A percentile compares a stretch with the other conserved stretches of the same genome.
Conservation (phyloP, 208 protist genomes). For the Herpetomonas tarakana region DNA sequence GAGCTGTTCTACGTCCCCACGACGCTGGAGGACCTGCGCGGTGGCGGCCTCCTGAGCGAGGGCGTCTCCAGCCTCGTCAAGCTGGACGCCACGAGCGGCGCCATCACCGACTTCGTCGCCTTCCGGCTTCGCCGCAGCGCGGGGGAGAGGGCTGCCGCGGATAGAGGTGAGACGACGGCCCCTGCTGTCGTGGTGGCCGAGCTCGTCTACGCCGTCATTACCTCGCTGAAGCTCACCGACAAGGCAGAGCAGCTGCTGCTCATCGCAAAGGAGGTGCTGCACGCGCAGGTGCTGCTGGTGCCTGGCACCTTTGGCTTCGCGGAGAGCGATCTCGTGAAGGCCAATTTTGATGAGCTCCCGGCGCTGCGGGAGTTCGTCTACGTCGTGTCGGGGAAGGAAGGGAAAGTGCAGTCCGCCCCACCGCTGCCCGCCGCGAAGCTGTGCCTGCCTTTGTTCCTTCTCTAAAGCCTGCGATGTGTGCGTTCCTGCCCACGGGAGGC, state of each 20-base stretch:
- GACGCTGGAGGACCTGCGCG: conserved; percentile 33
- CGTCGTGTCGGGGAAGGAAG: conserved; percentile 20
- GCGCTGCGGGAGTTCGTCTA: conserved; percentile 66
- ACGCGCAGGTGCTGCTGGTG: conserved; percentile 54
- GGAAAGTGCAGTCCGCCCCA: conserved; percentile 15
- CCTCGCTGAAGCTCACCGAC: conserved; percentile 34
- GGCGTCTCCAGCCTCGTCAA: conserved; percentile 36
- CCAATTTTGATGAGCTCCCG: conserved; percentile 69
- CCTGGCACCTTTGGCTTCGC: conserved; percentile 76
- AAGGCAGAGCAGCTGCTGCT: conserved; percentile 70
- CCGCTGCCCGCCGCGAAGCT: conserved; percentile 54
- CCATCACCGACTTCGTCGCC: conserved; percentile 59
- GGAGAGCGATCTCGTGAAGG: conserved; percentile 77
- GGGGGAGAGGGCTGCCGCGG: neutral
- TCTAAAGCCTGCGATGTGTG: too few relatives aligned
- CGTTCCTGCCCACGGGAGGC: too few relatives aligned
- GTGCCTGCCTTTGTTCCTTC: conserved; percentile 43
- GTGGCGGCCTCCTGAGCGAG: conserved; percentile 17
- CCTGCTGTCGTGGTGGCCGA: conserved; percentile 17
- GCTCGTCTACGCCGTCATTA: conserved; percentile 72
- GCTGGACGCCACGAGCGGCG: conserved; percentile 18
- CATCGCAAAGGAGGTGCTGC: conserved; percentile 42
- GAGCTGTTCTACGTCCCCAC: conserved; percentile 49
- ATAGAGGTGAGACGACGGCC: conserved; percentile 1
- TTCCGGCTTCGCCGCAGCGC: conserved; percentile 39